Percentiles rank a stretch among this genome's conserved stretches.
These are phyloP conservation scores for Backusella mclennaniae DNA, from an alignment of 192 early-diverging fungal species.

Conservation along the genomic window DNA sequence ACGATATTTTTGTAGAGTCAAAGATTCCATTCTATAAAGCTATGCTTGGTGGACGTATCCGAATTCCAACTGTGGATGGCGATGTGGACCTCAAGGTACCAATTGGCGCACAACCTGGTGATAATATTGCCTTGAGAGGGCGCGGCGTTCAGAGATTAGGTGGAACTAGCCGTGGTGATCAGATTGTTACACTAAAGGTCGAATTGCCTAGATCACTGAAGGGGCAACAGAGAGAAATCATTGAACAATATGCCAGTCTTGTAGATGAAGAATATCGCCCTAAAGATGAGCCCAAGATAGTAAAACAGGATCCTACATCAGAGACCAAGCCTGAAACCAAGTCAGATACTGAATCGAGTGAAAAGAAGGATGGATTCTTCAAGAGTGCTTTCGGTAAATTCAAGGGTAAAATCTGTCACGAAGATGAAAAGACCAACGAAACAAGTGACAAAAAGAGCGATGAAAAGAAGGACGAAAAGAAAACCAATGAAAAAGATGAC, in stretches of 20 bases:
- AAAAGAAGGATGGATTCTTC: conserved; percentile 50
- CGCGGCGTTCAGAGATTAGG: conserved; percentile 73
- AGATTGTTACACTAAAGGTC: conserved; percentile 86
- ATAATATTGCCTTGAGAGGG: conserved; percentile 71
- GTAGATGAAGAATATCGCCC: conserved; percentile 37
- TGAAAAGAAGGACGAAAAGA: conserved; percentile 19
- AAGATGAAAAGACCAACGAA: conserved; percentile 36
- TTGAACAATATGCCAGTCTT: conserved; percentile 59
- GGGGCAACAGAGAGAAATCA: conserved; percentile 52
- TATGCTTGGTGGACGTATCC: conserved; percentile 81
- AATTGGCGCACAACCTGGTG: conserved; percentile 87
- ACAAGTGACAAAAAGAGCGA: conserved; percentile 11
- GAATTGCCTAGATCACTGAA: conserved; percentile 67
- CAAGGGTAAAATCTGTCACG: conserved; percentile 51
- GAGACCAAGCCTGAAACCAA: conserved; percentile 26
- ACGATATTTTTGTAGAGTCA: conserved; percentile 73
- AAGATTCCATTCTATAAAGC: conserved; percentile 84
- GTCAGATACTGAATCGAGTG: conserved; percentile 14
- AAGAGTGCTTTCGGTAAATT: conserved; percentile 59
- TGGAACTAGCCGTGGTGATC: conserved; percentile 72
- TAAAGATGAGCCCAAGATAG: background rate
- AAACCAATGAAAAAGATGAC: background rate
- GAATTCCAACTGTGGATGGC: conserved; percentile 93
- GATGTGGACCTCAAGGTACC: conserved; percentile 90
- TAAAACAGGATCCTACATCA: conserved; percentile 13